phyloP scores from a whole-genome alignment of 257 asterid species.

The Petrea volubilis region DNA sequence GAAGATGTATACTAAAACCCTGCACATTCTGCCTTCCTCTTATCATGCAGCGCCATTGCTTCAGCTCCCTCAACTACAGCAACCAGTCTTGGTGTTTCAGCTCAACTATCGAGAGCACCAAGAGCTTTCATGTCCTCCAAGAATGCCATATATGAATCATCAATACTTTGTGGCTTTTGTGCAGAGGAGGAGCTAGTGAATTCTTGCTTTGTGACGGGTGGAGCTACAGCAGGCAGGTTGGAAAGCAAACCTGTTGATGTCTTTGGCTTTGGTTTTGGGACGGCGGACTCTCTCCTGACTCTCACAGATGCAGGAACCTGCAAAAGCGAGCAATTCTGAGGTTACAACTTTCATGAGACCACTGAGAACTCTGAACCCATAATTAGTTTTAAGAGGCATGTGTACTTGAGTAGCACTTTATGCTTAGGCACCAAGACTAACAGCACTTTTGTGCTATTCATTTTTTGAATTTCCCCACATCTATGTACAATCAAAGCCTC shows the following conservation, averaged over 20 bases:
- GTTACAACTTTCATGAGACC: conserved; percentile 7
- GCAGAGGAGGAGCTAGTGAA: conserved; percentile 40
- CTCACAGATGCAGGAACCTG: conserved; percentile 97
- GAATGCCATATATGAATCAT: conserved; percentile 85
- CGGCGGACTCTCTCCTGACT: conserved; percentile 75
- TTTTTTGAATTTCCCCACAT: too few species aligned
- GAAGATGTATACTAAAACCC: neutral
- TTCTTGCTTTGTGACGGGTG: conserved; percentile 48
- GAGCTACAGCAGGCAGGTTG: conserved; percentile 45
- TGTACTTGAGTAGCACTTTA: neutral
- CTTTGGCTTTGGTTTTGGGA: conserved; percentile 72
- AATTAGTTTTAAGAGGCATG: neutral
- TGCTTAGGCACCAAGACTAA: too few species aligned
- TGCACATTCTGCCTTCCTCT: neutral
- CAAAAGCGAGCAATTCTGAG: conserved; percentile 1
- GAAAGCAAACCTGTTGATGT: conserved; percentile 34
- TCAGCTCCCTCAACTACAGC: neutral
- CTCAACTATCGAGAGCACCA: conserved; percentile 79
- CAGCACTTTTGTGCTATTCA: too few species aligned
- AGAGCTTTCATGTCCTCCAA: conserved; percentile 95
- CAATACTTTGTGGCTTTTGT: conserved; percentile 71
- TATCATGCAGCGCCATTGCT: neutral
- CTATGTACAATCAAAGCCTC: too few species aligned
- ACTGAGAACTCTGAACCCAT: neutral
- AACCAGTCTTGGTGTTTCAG: neutral